Conservation (phyloP, 1,284 basidiomycete species). For the Afroboletus lepidellus region DNA sequence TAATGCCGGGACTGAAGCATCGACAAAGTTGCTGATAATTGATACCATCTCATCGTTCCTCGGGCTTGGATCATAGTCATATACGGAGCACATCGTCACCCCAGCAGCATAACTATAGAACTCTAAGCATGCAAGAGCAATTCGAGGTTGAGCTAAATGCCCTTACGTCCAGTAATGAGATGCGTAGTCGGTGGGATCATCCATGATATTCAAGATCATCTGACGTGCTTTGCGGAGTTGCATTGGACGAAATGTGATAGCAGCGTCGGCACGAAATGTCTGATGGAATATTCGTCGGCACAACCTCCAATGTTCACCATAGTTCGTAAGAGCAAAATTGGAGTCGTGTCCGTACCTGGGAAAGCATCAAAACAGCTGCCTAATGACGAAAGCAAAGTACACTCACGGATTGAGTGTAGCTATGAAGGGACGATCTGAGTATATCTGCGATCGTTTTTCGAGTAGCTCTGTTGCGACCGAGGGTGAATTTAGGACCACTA, state of each 20-base stretch:
- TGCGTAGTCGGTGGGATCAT: neutral
- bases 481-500: constrained; percentile 21
- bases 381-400: neutral
- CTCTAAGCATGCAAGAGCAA: neutral
- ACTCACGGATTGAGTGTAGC: constrained; percentile 18
- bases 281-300: neutral
- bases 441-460: constrained; percentile 22
- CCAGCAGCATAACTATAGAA: neutral
- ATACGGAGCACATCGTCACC: neutral
- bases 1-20: constrained; percentile 6
- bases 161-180: neutral
- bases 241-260: neutral
- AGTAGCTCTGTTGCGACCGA: constrained; percentile 14
- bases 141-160: neutral
- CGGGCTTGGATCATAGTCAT: constrained; percentile 13
- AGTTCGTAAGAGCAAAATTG: constrained; percentile 12
- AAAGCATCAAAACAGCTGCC: neutral
- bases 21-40: constrained; percentile 18
- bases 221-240: neutral
- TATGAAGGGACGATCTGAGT: constrained; percentile 24
- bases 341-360: constrained; percentile 10
- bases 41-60: constrained; percentile 21
- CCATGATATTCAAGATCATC: neutral
- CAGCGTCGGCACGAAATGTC: neutral
- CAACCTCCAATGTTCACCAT: constrained; percentile 20